phyloP scores from a whole-genome alignment of 805 yeast genomes.

The Kuraishia ogatae region DNA sequence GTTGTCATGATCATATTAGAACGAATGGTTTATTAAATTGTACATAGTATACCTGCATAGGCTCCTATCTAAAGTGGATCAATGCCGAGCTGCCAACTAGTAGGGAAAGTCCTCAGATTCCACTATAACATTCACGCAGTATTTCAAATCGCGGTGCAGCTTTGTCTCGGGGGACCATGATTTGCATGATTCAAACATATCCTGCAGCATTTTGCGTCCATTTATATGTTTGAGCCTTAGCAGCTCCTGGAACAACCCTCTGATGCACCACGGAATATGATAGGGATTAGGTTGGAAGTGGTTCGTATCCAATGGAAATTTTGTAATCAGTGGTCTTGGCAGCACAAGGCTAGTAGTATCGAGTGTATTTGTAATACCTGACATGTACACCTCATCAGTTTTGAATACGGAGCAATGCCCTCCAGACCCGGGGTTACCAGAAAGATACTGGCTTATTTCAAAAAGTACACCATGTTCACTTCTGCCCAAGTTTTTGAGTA shows the following conservation, averaged over 20 bases:
- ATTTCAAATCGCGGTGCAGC: constrained; percentile 72
- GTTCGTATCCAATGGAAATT: constrained; percentile 21
- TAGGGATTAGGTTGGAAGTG: constrained; percentile 71
- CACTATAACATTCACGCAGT: constrained; percentile 26
- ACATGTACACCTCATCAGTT: constrained; percentile 68
- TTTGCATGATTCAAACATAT: constrained; percentile 50
- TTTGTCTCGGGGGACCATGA: constrained; percentile 80
- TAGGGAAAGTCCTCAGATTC: constrained; percentile 10
- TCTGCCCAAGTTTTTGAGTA: constrained; percentile 16
- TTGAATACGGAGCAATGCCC: constrained; percentile 83
- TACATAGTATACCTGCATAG: background rate
- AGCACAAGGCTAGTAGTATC: constrained; percentile 60
- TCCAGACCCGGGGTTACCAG: constrained; percentile 65
- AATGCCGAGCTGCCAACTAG: background rate
- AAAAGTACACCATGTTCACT: constrained; percentile 22
- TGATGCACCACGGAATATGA: constrained; percentile 86
- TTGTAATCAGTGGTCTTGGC: constrained; percentile 26
- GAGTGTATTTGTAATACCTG: constrained; percentile 63
- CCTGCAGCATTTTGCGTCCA: constrained; percentile 33
- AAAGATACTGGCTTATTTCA: constrained; percentile 67
- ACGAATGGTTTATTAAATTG: background rate
- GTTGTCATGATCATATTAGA: too few relatives aligned
- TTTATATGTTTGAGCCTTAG: constrained; percentile 38
- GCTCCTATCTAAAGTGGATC: background rate
- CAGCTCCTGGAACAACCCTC: constrained; percentile 71